These are phyloP conservation scores for Alternaria gansuensis DNA, from an alignment of 2,329 filamentous ascomycete species.

Conservation along the genomic window DNA sequence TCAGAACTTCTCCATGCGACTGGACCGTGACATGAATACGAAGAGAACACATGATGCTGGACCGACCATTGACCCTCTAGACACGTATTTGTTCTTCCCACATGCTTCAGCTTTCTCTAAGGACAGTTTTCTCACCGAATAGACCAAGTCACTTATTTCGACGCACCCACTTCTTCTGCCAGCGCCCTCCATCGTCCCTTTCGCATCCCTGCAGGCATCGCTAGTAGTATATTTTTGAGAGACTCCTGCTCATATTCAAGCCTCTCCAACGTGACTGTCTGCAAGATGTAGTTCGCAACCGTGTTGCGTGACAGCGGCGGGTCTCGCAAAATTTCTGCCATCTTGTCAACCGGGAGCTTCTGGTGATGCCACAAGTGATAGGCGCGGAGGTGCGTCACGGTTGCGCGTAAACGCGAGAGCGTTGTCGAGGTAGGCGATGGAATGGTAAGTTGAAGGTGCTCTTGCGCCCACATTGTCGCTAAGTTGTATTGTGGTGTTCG, in stretches of 20 bases:
- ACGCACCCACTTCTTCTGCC: constrained; percentile 34
- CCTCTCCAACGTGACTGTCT: constrained; percentile 42
- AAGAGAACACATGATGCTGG: not conserved
- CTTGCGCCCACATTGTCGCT: constrained; percentile 44
- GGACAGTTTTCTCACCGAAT: not conserved
- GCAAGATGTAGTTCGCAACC: constrained; percentile 43
- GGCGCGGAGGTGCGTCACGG: constrained; percentile 43
- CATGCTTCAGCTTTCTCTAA: not conserved
- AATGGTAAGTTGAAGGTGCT: constrained; percentile 42
- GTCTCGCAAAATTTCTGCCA: constrained; percentile 39
- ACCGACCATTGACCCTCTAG: not conserved
- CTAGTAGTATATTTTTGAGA: constrained; percentile 33
- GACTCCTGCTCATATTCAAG: constrained; percentile 38
- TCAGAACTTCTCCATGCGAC: not conserved
- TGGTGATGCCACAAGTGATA: constrained; percentile 50
- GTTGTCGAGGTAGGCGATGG: constrained; percentile 30
- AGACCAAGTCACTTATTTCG: not conserved
- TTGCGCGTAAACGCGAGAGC: constrained; percentile 43
- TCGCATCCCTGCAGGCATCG: constrained; percentile 35
- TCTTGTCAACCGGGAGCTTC: constrained; percentile 31
- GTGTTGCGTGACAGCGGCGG: constrained; percentile 44
- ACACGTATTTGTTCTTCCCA: not conserved
- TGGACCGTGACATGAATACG: constrained; percentile 3
- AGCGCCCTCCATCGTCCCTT: constrained; percentile 39
- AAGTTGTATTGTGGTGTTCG: constrained; percentile 33